Conservation (phyloP, 768 basidiomycete genomes). For the Psilocybe tampanensis region DNA sequence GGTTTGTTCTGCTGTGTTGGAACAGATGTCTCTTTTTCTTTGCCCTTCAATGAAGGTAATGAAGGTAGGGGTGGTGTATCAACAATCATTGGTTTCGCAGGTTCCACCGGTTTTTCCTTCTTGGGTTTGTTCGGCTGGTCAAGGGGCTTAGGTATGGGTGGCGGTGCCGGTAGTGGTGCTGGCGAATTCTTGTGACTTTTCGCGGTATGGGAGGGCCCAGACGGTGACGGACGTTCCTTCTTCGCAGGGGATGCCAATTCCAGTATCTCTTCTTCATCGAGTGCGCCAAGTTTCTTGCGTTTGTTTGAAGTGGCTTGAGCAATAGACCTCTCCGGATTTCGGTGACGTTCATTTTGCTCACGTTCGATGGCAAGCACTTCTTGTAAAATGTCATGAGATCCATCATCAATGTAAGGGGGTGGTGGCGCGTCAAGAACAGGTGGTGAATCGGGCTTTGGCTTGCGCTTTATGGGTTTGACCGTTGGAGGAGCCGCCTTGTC, state of each 20-base stretch:
- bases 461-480: conserved; percentile 42
- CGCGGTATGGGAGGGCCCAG: conserved; percentile 32
- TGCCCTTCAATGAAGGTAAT: conserved; percentile 63
- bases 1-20: conserved; percentile 28
- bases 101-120: conserved; percentile 44
- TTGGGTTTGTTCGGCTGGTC: conserved; percentile 34
- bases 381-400: conserved; percentile 79
- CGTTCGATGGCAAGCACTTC: conserved; percentile 82
- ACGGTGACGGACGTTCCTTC: conserved; percentile 49
- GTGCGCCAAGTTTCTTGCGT: conserved; percentile 51
- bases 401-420: conserved; percentile 75
- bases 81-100: conserved; percentile 17
- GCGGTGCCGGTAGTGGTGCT: too few species aligned
- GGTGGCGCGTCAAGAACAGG: conserved; percentile 57
- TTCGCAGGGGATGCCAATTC: conserved; percentile 64
- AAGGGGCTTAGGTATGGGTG: conserved; percentile 25
- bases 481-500: conserved; percentile 29
- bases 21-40: conserved; percentile 60
- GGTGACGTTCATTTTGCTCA: conserved; percentile 59
- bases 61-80: conserved; percentile 42
- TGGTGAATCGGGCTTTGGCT: conserved; percentile 41
- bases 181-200: conserved; percentile 15
- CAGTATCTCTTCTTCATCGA: conserved; percentile 66
- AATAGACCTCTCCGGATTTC: conserved; percentile 38
- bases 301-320: conserved; percentile 50